phyloP scores from a whole-genome alignment of 2,329 filamentous ascomycete species.

The Hirsutella minnesotensis region DNA sequence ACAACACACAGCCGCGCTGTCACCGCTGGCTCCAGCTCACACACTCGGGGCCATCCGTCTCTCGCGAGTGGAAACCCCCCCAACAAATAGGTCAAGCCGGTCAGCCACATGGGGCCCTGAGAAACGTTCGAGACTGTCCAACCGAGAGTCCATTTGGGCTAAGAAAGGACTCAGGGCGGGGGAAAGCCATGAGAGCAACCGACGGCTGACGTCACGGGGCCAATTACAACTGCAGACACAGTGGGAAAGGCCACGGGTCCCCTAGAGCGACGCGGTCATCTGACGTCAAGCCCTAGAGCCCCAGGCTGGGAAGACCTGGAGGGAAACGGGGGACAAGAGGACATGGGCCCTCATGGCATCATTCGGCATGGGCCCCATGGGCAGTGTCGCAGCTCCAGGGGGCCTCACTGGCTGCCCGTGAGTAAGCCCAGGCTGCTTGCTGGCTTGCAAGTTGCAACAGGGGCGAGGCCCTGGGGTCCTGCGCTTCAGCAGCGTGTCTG shows the following conservation, averaged over 20 bases:
- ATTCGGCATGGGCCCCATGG: background rate
- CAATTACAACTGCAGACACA: background rate
- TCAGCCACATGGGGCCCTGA: background rate
- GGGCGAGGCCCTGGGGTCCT: too few species aligned
- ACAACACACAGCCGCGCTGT: too few species aligned
- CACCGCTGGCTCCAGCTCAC: too few species aligned
- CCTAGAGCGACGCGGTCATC: conserved; percentile 2
- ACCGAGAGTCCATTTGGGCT: background rate
- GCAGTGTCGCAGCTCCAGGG: background rate
- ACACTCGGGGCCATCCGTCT: too few species aligned
- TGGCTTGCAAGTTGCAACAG: background rate
- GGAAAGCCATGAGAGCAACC: background rate
- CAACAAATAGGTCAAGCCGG: too few species aligned
- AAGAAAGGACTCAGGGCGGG: background rate
- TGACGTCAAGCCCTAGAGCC: conserved; percentile 3
- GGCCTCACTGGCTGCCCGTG: background rate
- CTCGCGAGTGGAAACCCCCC: too few species aligned
- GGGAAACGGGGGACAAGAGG: background rate
- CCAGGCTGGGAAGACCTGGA: background rate
- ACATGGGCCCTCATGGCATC: background rate
- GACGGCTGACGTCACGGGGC: background rate
- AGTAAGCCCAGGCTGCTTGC: background rate
- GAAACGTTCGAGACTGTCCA: background rate
- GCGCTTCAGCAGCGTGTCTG: too few species aligned
- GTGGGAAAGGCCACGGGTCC: background rate